Base-by-base conservation (phyloP, 352 stramenopile genomes). In the Phytophthora fragariae region DNA sequence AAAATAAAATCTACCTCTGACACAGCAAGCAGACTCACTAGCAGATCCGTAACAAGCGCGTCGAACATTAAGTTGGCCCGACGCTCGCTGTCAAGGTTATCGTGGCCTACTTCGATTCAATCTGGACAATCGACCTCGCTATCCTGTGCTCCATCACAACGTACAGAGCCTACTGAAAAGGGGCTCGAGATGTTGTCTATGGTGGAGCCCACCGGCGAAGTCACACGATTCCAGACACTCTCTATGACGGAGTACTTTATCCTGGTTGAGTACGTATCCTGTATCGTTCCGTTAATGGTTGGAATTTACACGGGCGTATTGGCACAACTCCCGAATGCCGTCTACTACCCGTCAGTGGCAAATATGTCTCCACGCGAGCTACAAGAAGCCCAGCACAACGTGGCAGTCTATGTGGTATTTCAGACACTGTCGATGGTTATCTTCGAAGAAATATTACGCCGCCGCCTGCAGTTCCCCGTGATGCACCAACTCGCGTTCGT, bases 261-360 rank as follows among this genome's bases (percentile, higher is more conserved):
- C 7, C 59, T 80, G 2, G 47, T 80, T n/a, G 61, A 77, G 60
- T 78, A 80, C 55, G 62, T 82, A 14, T 67, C 75, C 21, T 72
- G 60, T 10, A 56, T 73, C 11, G 65, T 80, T 24, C 72, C 75
- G 2, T 27, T 68, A 14, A 63, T 82, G n/a, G 64, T 73, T 50
- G 69, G 49, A 14, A 44, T 75, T 19, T 82, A 77, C 46, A 66
- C 62, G 12, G 27, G 50, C 1, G 50, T 65, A 4, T 39, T 81
- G 1, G 46, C 33, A 15, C 46, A 54, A 27, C 15, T 79, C 9
- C 62, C 61, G 1, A 82, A 75, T 41, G 67, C 49, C 12, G 27
- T 44, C 11, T 81, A 68, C 65, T 76, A 72, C 31, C 9, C 65
- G 29, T 63, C 57, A 2, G 39, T 60, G 10, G 54, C 24, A 2